Evolutionary conservation across 2,329 filamentous ascomycete genomes (phyloP), one percentile per base, ranked within the genome.

Genomic region (Didymella exigua): DNA sequence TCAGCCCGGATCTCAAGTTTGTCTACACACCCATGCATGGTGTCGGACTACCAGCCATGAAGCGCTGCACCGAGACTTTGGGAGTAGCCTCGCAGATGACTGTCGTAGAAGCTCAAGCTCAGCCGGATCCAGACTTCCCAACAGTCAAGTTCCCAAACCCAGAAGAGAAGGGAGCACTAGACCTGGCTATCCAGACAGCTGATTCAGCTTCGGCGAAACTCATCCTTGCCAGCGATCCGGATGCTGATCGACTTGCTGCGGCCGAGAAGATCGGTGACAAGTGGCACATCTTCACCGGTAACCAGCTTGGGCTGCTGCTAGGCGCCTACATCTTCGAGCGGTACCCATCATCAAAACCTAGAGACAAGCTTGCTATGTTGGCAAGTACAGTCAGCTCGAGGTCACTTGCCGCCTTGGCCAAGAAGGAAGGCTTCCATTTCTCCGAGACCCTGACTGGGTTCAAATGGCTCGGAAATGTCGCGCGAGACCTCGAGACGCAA

Each of bases 381-480:
- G 83, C 82, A n/a, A 85, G 84, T 2, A 84, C 86, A 0, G 86
- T 88, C 2, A 87, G 84, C 2, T 86, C 83, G 0, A 78, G 81
- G n/a, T 87, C 88, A 84, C 77, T 88, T 1, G 75, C 79, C 10
- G 79, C 79, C 23, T 82, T 87, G 74, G 84, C 84, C 1, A 66
- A 75, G 24, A 74, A 78, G 18, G 81, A 83, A 68, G 82, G 81
- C 2, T 83, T 87, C 58, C 75, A 81, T 45, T 86, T 84, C 65
- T 76, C 79, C 54, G 85, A 88, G 63, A 87, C 86, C 0, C 72
- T 88, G 26, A 88, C 86, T 0, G 86, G 86, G 1, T 88, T 88
- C 75, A 88, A 88, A 69, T 88, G 86, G 86, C 81, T 88, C 58
- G 86, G 84, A 2, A 87, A 87, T 58, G 77, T 82, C 40, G 83